phyloP scores from a whole-genome alignment of 129 eudicot genomes.

The Artemisia argyi region DNA sequence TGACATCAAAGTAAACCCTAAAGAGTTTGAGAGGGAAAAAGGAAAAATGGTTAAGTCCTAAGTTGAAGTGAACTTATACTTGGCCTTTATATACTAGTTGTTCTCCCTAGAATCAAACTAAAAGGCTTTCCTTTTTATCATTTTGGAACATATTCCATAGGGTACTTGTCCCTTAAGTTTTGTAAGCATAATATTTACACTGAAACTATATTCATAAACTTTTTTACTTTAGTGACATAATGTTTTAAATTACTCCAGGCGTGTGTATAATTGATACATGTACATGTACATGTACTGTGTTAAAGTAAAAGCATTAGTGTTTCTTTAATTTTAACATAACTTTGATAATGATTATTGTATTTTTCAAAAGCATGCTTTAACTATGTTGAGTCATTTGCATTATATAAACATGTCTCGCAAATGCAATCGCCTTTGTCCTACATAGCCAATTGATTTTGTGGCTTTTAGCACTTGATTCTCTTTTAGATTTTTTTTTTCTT shows the following conservation, averaged over 20 bases:
- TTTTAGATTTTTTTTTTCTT: background rate
- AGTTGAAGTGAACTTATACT: constrained; percentile 25
- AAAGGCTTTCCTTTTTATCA: constrained; percentile 41
- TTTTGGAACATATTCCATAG: constrained; percentile 38
- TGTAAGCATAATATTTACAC: constrained; percentile 34
- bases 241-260: background rate
- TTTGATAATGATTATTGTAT: constrained; percentile 29
- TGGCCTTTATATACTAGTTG: constrained; percentile 30
- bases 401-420: constrained; percentile 40
- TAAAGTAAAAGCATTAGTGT: constrained; percentile 26
- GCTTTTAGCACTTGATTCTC: constrained; percentile 23
- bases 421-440: constrained; percentile 32
- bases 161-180: constrained; percentile 43
- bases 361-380: constrained; percentile 39
- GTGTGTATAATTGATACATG: background rate
- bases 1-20: constrained; percentile 31
- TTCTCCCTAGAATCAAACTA: constrained; percentile 33
- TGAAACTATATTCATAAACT: background rate
- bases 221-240: background rate
- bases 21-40: background rate
- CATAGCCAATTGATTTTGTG: constrained; percentile 12
- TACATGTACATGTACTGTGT: constrained; percentile 8
- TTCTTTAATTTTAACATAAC: constrained; percentile 29
- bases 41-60: constrained; percentile 24
- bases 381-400: constrained; percentile 35